Evolutionary conservation across 2,329 filamentous ascomycete genomes (phyloP).

Genomic region (Diaporthe caulivora): DNA sequence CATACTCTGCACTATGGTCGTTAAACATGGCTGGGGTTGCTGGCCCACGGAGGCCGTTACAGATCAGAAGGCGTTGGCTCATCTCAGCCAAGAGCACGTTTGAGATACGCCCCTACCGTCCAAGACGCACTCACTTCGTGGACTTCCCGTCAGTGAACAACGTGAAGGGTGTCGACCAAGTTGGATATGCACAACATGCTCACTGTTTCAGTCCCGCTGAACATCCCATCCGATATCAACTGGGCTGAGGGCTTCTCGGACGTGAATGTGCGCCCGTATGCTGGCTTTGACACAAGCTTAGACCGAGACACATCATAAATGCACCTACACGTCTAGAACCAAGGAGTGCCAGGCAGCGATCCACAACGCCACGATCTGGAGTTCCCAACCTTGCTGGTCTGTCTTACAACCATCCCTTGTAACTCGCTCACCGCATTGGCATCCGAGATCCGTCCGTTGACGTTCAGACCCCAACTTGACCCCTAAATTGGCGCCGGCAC

Average conservation of each 20-base stretch:
- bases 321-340: not conserved
- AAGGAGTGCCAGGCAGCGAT: not conserved
- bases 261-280: not conserved
- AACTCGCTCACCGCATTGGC: conserved; percentile 1
- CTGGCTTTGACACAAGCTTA: conserved; percentile 12
- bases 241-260: not conserved
- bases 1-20: not conserved
- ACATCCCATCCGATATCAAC: not conserved
- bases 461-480: conserved; percentile 5
- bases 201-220: conserved; percentile 4
- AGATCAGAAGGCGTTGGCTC: not conserved
- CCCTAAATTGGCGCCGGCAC: conserved; percentile 14
- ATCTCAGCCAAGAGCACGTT: conserved; percentile 21
- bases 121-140: conserved; percentile 2
- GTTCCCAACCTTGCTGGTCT: not conserved
- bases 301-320: conserved; percentile 8
- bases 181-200: conserved; percentile 13
- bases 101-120: not conserved
- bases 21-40: not conserved
- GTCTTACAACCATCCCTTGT: conserved; percentile 1
- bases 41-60: not conserved
- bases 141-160: not conserved
- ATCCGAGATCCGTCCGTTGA: conserved; percentile 24
- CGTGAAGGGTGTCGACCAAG: not conserved
- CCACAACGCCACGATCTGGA: not conserved